Evolutionary conservation across 768 basidiomycete species (phyloP), one percentile per base, ranked within the genome.

Genomic region (Agrocybe praecox): DNA sequence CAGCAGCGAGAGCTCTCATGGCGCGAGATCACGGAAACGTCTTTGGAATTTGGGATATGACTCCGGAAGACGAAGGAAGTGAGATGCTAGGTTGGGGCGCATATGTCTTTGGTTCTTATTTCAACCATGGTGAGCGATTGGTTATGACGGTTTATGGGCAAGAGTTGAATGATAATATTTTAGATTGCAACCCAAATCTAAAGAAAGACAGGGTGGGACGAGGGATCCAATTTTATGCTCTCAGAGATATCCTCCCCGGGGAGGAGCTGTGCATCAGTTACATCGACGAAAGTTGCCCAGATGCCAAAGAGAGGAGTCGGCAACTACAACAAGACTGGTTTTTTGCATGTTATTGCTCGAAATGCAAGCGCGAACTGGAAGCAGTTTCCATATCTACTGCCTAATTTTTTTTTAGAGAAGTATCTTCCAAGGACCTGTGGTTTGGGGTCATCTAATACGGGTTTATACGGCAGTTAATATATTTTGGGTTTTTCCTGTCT

Each of bases 11-110:
- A n/a, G 78, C 74, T 1, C 70, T 86, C 10, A 70, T 88, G 17
- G 77, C 77, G 15, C 78, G 87, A 12, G 86, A 88, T 57, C 78
- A 80, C 21, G 86, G 87, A 19, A 89, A 89, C 59, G 79, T 84
- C 8, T 89, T 89, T 57, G 88, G 87, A 15, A 79, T 89, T 46
- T 89, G 84, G 83, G 85, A 88, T 57, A 80, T 67, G 71, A 75
- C 69, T 26, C 68, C 68, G 53, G 70, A 72, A 57, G 75, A 74
- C 18, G 80, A 76, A 46, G 82, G 80, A 36, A 76, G 75, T 48
- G 85, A 86, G 68, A 84, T 87, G 86, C 65, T 88, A 18, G 87
- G 87, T 21, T 89, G 84, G 80, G 84, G 79, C 5, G 74, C 87
- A 59, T 88, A 84, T 68, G 68, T 80, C 6, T 79, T 77, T 48